phyloP scores from a whole-genome alignment of 2,329 filamentous ascomycete genomes.

The Alternaria brassicicola region DNA sequence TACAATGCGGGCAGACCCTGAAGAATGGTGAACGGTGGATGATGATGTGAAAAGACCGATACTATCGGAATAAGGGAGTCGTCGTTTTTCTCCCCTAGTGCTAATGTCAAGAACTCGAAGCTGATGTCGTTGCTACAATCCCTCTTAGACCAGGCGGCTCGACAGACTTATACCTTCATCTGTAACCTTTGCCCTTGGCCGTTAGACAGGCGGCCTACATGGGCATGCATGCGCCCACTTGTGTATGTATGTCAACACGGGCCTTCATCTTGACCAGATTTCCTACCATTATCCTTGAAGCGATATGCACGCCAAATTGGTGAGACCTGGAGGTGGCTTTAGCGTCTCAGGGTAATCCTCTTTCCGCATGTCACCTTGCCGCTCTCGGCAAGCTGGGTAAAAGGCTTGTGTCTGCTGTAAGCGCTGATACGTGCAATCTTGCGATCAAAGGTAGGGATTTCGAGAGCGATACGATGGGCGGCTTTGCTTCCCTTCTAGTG shows the following conservation, averaged over 20 bases:
- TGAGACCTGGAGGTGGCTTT: slow-evolving; percentile 38
- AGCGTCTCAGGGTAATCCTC: slow-evolving; percentile 31
- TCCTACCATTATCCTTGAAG: slow-evolving; percentile 28
- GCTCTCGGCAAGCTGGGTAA: slow-evolving; percentile 25
- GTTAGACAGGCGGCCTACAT: slow-evolving; percentile 39
- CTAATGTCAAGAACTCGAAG: slow-evolving; percentile 18
- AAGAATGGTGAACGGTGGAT: neutral
- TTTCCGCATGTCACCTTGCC: slow-evolving; percentile 33
- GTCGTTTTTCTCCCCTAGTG: neutral
- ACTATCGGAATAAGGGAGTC: neutral
- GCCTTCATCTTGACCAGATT: slow-evolving; percentile 25
- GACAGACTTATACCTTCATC: slow-evolving; percentile 39
- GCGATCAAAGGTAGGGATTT: slow-evolving; percentile 28
- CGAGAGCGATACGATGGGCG: slow-evolving; percentile 25
- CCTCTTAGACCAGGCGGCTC: slow-evolving; percentile 24
- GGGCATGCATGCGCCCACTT: slow-evolving; percentile 36
- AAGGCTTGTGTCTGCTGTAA: slow-evolving; percentile 35
- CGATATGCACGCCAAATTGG: slow-evolving; percentile 40
- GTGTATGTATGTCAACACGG: slow-evolving; percentile 37
- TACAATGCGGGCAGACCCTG: neutral
- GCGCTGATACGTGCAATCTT: slow-evolving; percentile 37
- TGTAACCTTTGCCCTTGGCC: slow-evolving; percentile 27
- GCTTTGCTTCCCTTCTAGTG: slow-evolving; percentile 23
- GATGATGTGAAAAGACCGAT: neutral
- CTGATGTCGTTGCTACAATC: slow-evolving; percentile 22